Conservation (phyloP, 1,284 basidiomycete genomes). For the Ustilago nuda region DNA sequence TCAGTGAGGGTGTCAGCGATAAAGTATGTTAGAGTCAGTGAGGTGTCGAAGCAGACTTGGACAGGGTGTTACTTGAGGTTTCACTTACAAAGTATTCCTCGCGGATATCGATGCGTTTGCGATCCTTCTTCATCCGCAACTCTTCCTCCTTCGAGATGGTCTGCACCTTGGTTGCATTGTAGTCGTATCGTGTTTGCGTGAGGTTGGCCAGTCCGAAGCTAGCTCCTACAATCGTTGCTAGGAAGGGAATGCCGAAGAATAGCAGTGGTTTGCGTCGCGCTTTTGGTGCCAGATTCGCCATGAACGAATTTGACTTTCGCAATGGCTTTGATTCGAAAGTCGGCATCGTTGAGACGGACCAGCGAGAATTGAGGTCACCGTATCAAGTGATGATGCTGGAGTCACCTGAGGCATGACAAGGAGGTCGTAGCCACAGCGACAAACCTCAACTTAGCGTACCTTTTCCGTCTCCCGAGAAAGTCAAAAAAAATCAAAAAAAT, state of each 20-base stretch:
- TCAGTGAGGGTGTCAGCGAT: background rate
- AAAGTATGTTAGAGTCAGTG: background rate
- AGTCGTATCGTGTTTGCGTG: slow-evolving; percentile 90
- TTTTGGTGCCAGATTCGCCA: slow-evolving; percentile 38
- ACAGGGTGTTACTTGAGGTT: background rate
- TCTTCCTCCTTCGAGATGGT: slow-evolving; percentile 85
- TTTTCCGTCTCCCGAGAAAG: slow-evolving; percentile 9
- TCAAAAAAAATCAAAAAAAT: no score
- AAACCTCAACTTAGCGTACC: slow-evolving; percentile 3
- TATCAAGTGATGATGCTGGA: background rate
- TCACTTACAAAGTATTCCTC: slow-evolving; percentile 84
- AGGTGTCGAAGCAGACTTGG: background rate
- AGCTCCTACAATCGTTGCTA: slow-evolving; percentile 84
- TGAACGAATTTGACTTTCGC: slow-evolving; percentile 31
- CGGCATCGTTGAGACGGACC: slow-evolving; percentile 24
- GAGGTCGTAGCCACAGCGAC: background rate
- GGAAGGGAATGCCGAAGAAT: slow-evolving; percentile 86
- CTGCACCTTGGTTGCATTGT: slow-evolving; percentile 82
- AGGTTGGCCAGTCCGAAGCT: slow-evolving; percentile 86
- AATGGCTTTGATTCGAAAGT: slow-evolving; percentile 53
- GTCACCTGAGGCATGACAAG: background rate
- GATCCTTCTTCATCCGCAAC: slow-evolving; percentile 80
- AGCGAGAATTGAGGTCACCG: no score
- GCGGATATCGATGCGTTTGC: slow-evolving; percentile 88
- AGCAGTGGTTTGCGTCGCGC: slow-evolving; percentile 71